Conservation (phyloP, 2,329 filamentous ascomycete species). For the Colletotrichum sp. region DNA sequence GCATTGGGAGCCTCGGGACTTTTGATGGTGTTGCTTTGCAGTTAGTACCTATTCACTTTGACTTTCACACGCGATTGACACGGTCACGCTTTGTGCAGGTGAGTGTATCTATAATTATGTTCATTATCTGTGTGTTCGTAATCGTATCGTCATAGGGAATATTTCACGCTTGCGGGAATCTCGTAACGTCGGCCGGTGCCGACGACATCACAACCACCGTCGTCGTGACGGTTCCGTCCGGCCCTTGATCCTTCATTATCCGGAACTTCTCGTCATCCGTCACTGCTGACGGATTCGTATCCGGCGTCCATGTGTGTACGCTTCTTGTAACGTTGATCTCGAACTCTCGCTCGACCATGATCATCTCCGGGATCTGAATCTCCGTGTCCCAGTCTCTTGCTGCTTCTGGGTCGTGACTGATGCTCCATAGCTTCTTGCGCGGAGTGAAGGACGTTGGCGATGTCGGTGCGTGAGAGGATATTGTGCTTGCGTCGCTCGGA, state of each 20-base stretch:
- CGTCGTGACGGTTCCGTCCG: constrained; percentile 4
- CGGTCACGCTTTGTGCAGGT: accelerated
- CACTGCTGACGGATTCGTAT: not conserved
- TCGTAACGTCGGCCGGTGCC: not conserved
- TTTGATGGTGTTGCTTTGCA: not conserved
- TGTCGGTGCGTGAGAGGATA: not conserved
- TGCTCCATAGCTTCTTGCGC: not conserved
- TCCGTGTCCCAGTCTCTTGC: not conserved
- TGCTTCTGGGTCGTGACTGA: not conserved
- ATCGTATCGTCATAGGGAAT: not conserved
- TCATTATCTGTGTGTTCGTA: not conserved
- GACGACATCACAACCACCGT: constrained; percentile 9
- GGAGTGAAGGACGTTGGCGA: not conserved
- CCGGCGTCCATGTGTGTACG: not conserved
- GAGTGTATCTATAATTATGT: not conserved
- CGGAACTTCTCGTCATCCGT: not conserved
- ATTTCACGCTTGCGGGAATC: not conserved
- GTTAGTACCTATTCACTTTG: not conserved
- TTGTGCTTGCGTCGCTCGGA: not conserved
- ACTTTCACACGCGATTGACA: not conserved
- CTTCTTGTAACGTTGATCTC: not conserved
- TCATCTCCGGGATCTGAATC: not conserved
- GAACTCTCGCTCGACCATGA: constrained; percentile 5
- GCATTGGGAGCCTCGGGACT: not conserved
- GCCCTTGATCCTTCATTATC: not conserved